Evolutionary conservation across 1,284 basidiomycete genomes (phyloP).

Genomic region (Tremellales sp.): DNA sequence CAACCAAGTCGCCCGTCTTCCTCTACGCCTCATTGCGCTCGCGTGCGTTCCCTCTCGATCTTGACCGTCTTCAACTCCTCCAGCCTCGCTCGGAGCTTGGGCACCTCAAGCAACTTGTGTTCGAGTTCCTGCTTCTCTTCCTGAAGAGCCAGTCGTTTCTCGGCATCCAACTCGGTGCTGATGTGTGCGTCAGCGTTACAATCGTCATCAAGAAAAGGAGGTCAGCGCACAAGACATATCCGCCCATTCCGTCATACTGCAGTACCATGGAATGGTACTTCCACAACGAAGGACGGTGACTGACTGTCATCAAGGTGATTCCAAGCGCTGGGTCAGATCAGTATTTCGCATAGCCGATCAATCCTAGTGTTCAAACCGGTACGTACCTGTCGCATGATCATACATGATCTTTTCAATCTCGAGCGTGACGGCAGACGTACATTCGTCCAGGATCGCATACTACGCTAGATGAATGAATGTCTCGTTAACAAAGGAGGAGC

Average conservation of each 20-base stretch:
- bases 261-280: slow-evolving; percentile 90
- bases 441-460: slow-evolving; percentile 97
- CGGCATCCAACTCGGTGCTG: slow-evolving; percentile 84
- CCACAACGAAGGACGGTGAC: slow-evolving; percentile 89
- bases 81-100: slow-evolving; percentile 73
- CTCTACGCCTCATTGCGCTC: not conserved
- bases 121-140: slow-evolving; percentile 88
- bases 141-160: slow-evolving; percentile 84
- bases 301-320: slow-evolving; percentile 86
- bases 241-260: slow-evolving; percentile 66
- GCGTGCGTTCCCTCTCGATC: slow-evolving; percentile 27
- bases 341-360: not conserved
- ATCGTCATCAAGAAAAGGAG: not conserved
- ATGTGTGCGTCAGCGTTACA: not conserved
- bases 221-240: slow-evolving; percentile 61
- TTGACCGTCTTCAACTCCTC: slow-evolving; percentile 60
- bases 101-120: slow-evolving; percentile 75
- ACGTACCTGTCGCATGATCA: slow-evolving; percentile 72
- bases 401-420: slow-evolving; percentile 95
- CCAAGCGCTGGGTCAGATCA: slow-evolving; percentile 54
- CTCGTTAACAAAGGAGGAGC: not conserved
- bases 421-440: slow-evolving; percentile 87
- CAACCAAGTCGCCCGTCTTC: not conserved
- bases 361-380: not conserved
- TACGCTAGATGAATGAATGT: slow-evolving; percentile 34